Percentiles rank a stretch among this genome's conserved stretches.
Conservation (phyloP, 2,329 filamentous ascomycete genomes). For the Trichophyton mentagrophytes region DNA sequence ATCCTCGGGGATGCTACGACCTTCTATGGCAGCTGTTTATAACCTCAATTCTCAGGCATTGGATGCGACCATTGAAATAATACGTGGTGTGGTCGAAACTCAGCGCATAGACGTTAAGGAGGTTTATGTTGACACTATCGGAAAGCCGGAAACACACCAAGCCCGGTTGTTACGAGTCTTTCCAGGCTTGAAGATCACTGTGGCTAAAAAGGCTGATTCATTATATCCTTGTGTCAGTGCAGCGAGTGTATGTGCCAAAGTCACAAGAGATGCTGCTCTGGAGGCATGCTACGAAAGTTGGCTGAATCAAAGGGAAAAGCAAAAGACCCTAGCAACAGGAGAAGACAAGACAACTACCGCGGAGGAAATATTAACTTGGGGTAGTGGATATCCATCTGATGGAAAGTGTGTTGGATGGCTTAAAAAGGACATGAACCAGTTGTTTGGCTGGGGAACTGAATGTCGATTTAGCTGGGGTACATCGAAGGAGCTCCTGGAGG, state of each 20-base stretch:
- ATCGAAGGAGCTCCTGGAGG: constrained; percentile 80
- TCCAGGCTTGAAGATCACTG: constrained; percentile 60
- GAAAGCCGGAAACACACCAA: constrained; percentile 71
- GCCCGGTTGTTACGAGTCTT: constrained; percentile 72
- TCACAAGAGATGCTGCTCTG: constrained; percentile 80
- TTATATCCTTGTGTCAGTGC: constrained; percentile 87
- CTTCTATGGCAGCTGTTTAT: constrained; percentile 43
- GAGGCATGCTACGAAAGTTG: constrained; percentile 59
- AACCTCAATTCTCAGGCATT: constrained; percentile 95
- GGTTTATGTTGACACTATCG: constrained; percentile 92
- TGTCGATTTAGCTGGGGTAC: constrained; percentile 95
- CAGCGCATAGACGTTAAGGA: constrained; percentile 68
- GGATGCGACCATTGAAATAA: constrained; percentile 77
- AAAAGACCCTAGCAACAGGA: constrained; percentile 9
- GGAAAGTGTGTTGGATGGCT: constrained; percentile 69
- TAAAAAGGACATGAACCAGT: constrained; percentile 71
- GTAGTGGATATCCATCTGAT: constrained; percentile 88
- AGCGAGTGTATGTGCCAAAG: constrained; percentile 89
- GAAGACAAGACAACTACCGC: constrained; percentile 17
- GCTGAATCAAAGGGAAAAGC: constrained; percentile 23
- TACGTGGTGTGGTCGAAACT: constrained; percentile 59
- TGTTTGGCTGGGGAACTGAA: constrained; percentile 92
- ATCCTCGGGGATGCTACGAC: constrained; percentile 59
- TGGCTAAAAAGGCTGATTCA: constrained; percentile 84
- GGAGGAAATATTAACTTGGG: constrained; percentile 49